These are phyloP conservation scores for Glycine tomentella DNA, from an alignment of 306 rosid species.

Conservation along the genomic window DNA sequence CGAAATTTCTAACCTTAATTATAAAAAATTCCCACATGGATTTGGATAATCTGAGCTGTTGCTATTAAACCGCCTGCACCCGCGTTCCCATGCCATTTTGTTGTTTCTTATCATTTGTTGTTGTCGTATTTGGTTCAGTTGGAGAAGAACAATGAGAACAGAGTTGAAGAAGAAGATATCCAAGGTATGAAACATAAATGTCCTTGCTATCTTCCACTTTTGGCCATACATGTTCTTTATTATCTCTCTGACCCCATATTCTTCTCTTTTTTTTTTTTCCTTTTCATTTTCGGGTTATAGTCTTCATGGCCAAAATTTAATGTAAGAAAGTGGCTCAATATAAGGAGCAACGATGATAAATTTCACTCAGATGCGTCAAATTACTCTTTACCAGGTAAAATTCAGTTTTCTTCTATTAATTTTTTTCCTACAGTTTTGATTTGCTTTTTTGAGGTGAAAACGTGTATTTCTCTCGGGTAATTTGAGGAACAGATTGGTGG, in stretches of 20 bases:
- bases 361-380: slow-evolving; percentile 52
- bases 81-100: slow-evolving; percentile 31
- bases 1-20: not conserved
- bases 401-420: not conserved
- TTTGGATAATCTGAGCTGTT: slow-evolving; percentile 43
- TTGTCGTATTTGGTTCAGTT: slow-evolving; percentile 25
- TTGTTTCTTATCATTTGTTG: not conserved
- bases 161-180: slow-evolving; percentile 62
- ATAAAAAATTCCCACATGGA: slow-evolving; percentile 10
- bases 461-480: too few relatives aligned
- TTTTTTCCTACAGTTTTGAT: too few relatives aligned
- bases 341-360: slow-evolving; percentile 50
- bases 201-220: not conserved
- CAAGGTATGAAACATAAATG: slow-evolving; percentile 51
- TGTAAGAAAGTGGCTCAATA: slow-evolving; percentile 68
- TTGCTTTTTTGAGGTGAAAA: too few relatives aligned
- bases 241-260: not conserved
- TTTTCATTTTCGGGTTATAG: slow-evolving; percentile 30
- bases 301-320: slow-evolving; percentile 71
- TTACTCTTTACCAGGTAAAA: slow-evolving; percentile 30
- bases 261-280: too few relatives aligned
- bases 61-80: slow-evolving; percentile 28
- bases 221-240: not conserved
- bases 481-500: slow-evolving; percentile 14
- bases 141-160: slow-evolving; percentile 60